These are phyloP conservation scores for Tieghemiomyces parasiticus DNA, from an alignment of 192 early-diverging fungal genomes.

Conservation along the genomic window DNA sequence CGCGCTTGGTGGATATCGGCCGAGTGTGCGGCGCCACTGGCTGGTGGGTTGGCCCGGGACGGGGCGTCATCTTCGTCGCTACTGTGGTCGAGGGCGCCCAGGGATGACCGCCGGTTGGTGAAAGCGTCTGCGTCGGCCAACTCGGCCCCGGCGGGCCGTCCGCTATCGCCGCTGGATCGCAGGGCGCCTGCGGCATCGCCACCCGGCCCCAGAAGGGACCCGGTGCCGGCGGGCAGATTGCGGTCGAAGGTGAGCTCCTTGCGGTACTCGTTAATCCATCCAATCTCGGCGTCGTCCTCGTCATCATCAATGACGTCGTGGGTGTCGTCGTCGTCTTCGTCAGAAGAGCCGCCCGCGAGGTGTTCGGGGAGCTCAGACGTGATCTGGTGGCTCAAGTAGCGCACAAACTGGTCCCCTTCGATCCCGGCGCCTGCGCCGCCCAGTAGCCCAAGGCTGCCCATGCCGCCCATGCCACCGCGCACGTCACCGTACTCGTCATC, in stretches of 20 bases:
- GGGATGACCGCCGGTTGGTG: constrained; percentile 2
- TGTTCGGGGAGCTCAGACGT: constrained; percentile 21
- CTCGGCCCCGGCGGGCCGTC: constrained; percentile 6
- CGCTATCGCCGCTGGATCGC: not conserved
- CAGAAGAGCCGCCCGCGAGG: constrained; percentile 11
- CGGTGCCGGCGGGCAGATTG: not conserved
- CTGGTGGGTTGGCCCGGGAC: too few species aligned
- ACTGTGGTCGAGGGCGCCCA: constrained; percentile 13
- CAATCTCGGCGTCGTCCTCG: constrained; percentile 19
- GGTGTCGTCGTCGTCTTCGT: constrained; percentile 9
- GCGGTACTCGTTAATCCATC: constrained; percentile 25
- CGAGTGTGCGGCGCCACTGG: not conserved
- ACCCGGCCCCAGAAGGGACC: too few species aligned
- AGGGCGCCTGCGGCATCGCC: not conserved
- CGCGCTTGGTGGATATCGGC: not conserved
- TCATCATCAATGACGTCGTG: constrained; percentile 1
- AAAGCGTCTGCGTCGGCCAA: not conserved
- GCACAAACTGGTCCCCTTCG: constrained; percentile 10
- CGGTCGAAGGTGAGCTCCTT: constrained; percentile 28
- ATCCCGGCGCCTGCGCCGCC: constrained; percentile 9
- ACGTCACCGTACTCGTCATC: constrained; percentile 1
- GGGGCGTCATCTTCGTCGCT: constrained; percentile 17
- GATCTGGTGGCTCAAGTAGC: constrained; percentile 23
- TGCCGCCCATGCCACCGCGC: not conserved
- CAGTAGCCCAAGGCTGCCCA: constrained; percentile 4